These are phyloP conservation scores for Lathyrus sativus DNA, from an alignment of 306 rosid genomes.

Conservation along the genomic window DNA sequence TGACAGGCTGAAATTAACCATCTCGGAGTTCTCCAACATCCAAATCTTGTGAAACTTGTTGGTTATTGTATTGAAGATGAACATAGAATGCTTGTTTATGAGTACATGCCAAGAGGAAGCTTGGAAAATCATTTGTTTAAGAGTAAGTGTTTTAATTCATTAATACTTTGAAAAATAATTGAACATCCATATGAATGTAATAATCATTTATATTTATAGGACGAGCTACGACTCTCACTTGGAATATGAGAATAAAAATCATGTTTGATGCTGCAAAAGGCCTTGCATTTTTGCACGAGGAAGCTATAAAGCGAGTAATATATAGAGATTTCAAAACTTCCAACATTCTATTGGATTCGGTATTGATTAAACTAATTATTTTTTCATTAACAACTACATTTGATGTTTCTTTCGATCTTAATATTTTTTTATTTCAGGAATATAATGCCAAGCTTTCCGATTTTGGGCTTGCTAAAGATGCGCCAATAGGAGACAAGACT, in stretches of 20 bases:
- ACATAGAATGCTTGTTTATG: constrained; percentile 65
- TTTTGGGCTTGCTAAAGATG: constrained; percentile 70
- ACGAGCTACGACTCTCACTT: constrained; percentile 43
- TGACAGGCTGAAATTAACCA: constrained; percentile 67
- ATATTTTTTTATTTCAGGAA: constrained; percentile 44
- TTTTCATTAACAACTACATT: neutral
- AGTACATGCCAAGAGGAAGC: constrained; percentile 73
- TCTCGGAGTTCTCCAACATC: constrained; percentile 60
- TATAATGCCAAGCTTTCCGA: constrained; percentile 72
- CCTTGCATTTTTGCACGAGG: constrained; percentile 71
- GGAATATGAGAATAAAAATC: constrained; percentile 61
- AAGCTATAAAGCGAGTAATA: constrained; percentile 54
- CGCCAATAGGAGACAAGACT: constrained; percentile 58
- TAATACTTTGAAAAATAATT: neutral
- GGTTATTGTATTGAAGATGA: constrained; percentile 67
- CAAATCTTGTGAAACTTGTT: constrained; percentile 56
- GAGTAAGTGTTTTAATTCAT: constrained; percentile 31
- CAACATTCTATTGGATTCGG: constrained; percentile 61
- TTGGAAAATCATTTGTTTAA: constrained; percentile 53
- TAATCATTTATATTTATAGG: constrained; percentile 27
- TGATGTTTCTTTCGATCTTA: neutral
- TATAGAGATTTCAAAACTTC: constrained; percentile 74
- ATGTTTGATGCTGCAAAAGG: constrained; percentile 70
- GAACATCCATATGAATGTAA: no score
- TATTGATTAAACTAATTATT: neutral